phyloP scores from a whole-genome alignment of 1,139 yeast genomes.

The Protomyces pachydermus region DNA sequence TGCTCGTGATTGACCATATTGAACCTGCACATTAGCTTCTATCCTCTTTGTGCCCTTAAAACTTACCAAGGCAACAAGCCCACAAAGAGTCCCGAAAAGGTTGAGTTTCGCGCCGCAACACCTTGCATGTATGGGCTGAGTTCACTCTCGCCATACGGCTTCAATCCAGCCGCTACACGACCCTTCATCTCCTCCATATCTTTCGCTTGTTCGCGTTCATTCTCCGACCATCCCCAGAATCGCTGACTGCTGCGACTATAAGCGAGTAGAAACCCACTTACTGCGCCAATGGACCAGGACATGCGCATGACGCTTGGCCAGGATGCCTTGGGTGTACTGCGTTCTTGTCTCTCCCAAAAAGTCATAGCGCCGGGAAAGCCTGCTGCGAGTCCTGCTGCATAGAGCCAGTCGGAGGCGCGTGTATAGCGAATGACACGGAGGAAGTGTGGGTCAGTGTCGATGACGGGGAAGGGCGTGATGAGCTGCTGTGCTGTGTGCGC shows the following conservation, averaged over 20 bases:
- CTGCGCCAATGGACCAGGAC: constrained; percentile 49
- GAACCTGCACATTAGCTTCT: constrained; percentile 53
- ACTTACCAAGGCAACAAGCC: constrained; percentile 45
- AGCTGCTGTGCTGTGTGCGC: constrained; percentile 24
- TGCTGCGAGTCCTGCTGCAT: constrained; percentile 61
- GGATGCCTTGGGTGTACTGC: constrained; percentile 32
- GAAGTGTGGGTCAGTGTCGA: constrained; percentile 79
- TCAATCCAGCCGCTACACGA: constrained; percentile 59
- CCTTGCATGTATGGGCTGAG: constrained; percentile 70
- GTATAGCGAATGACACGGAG: constrained; percentile 66
- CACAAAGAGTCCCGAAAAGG: constrained; percentile 59
- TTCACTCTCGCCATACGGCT: constrained; percentile 53
- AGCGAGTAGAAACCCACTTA: constrained; percentile 68
- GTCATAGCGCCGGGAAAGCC: constrained; percentile 43
- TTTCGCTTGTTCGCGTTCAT: constrained; percentile 61
- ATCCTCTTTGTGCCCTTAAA: constrained; percentile 36
- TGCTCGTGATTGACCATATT: constrained; percentile 75
- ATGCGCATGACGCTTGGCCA: constrained; percentile 24
- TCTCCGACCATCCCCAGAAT: constrained; percentile 76
- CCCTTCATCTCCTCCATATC: constrained; percentile 72
- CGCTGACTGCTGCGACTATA: constrained; percentile 49
- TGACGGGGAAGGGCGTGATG: constrained; percentile 38
- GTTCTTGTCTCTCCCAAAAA: constrained; percentile 64
- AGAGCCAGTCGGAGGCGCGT: constrained; percentile 62
- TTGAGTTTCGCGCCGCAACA: constrained; percentile 74